Evolutionary conservation across 164 flowering plant genomes (phyloP).

Genomic region (Vitis cinerea): DNA sequence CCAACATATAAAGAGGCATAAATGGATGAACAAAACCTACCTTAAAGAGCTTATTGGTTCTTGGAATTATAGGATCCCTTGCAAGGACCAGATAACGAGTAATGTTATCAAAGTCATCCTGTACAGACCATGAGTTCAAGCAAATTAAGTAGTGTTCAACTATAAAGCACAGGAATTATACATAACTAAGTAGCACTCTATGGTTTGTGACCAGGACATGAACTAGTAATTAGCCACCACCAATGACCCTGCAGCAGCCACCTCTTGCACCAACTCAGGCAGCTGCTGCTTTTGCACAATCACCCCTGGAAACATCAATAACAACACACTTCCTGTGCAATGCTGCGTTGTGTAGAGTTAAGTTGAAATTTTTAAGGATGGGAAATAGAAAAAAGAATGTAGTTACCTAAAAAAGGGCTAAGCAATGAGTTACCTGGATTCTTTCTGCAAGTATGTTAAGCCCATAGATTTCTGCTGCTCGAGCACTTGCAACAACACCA

Average conservation of each 20-base stretch:
- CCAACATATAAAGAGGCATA: background rate
- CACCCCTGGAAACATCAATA: too few species aligned
- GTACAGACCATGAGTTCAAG: slow-evolving; percentile 5
- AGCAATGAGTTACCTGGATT: slow-evolving; percentile 35
- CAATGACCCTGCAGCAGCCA: too few species aligned
- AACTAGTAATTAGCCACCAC: too few species aligned
- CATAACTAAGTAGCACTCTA: too few species aligned
- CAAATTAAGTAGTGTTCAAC: background rate
- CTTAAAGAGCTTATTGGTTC: slow-evolving; percentile 48
- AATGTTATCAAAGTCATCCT: slow-evolving; percentile 50
- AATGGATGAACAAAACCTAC: background rate
- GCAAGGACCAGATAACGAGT: slow-evolving; percentile 56
- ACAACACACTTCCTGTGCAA: too few species aligned
- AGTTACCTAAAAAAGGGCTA: background rate
- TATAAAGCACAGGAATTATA: too few species aligned
- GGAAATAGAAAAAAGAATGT: background rate
- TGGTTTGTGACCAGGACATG: too few species aligned
- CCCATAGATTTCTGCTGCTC: slow-evolving; percentile 69
- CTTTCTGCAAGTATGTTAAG: slow-evolving; percentile 54
- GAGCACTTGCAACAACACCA: slow-evolving; percentile 63
- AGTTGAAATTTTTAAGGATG: too few species aligned
- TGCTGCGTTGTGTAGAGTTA: too few species aligned
- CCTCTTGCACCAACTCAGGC: too few species aligned
- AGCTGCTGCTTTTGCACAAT: too few species aligned
- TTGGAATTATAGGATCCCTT: slow-evolving; percentile 57